Evolutionary conservation across 2,329 filamentous ascomycete species (phyloP), one percentile per base, ranked within the genome.

Genomic region (Hymenoscyphus linearis): DNA sequence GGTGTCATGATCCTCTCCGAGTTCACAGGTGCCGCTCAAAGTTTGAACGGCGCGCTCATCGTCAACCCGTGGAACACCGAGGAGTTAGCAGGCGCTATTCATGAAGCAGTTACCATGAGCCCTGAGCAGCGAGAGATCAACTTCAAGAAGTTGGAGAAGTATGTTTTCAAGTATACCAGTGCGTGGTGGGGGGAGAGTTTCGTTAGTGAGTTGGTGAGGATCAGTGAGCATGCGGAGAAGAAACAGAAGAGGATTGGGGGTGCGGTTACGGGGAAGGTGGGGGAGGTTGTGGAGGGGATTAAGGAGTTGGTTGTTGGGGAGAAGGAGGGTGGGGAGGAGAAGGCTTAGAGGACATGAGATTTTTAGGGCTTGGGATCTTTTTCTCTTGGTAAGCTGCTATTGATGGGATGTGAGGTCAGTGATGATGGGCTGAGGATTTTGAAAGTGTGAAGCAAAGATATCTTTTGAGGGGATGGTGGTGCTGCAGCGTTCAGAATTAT

Each of bases 61-160:
- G 91, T 98, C 71, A 99, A 99, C 76, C 95, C 95, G 0, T 99
- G 95, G 95, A 98, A 98, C 74, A 97, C 93, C 0, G 93, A 97
- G 73, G 93, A 98, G 75, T 80, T 98, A 40, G 93, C 93, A 47
- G 90, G 92, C 70, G 91, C 93, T 5, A 93, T 98, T 68, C 90
- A 97, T 75, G 92, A 96, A 67, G 91, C 93, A n/a, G 92, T 98
- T 52, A 96, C 93, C 59, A 97, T 98, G 91, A 88, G 88, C 58
- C 86, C 92, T 18, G 93, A 96, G 76, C 89, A 95, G 77, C 86
- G 92, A 58, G 86, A 88, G 63, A 80, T 87, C 61, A 97, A 97
- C 76, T 97, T 91, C 78, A 85, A 88, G 73, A 97, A 97, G 76
- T 81, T 99, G 62, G 90, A 95, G 73, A 90, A 90, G 76, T 98